These are phyloP conservation scores for Pythium brachiatum DNA, from an alignment of 352 stramenopile genomes.

Conservation along the genomic window DNA sequence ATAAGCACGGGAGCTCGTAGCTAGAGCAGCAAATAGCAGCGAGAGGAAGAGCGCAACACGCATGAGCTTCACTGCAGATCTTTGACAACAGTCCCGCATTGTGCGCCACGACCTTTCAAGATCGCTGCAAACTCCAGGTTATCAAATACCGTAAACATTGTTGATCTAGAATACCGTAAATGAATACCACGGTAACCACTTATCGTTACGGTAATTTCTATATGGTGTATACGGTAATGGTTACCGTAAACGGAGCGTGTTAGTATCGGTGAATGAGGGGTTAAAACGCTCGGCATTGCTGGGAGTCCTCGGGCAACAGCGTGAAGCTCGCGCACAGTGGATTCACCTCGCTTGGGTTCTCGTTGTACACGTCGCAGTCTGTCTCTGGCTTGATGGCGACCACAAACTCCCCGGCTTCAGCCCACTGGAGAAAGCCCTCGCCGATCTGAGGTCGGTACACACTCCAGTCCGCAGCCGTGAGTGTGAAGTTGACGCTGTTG, in stretches of 20 bases:
- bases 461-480: constrained; percentile 57
- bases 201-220: too few relatives aligned
- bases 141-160: too few relatives aligned
- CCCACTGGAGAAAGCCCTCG: constrained; percentile 50
- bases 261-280: too few relatives aligned
- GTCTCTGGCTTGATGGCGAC: constrained; percentile 71
- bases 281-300: constrained; percentile 8
- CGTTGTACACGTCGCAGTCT: constrained; percentile 78
- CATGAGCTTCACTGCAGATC: background rate
- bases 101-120: constrained; percentile 10
- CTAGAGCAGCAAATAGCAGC: background rate
- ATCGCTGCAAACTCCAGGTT: background rate
- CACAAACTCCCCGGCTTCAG: constrained; percentile 68
- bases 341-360: constrained; percentile 22
- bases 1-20: background rate
- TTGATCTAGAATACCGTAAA: too few relatives aligned
- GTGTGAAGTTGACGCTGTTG: constrained; percentile 36
- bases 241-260: background rate
- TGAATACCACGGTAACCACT: too few relatives aligned
- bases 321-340: constrained; percentile 48
- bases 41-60: background rate
- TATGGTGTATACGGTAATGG: too few relatives aligned
- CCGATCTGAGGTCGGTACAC: constrained; percentile 63
- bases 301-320: constrained; percentile 25
- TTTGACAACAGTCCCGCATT: background rate